A percentile compares a stretch with the other conserved stretches of the same genome.
Evolutionary conservation across 177 flowering plant genomes (phyloP).

Genomic region (Vitis hybrid): DNA sequence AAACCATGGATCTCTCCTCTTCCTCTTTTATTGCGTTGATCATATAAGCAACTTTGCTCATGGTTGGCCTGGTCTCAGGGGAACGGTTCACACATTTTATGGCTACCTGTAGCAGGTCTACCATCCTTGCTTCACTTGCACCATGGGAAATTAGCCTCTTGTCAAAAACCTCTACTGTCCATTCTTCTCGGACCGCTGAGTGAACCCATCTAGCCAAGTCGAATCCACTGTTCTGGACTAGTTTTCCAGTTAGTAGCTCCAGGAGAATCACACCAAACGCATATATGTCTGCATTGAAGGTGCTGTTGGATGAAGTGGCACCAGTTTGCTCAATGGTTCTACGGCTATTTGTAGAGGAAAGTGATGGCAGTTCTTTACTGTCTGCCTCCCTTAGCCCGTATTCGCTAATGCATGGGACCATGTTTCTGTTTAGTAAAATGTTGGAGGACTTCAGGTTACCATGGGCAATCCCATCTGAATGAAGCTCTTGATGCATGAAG

Average conservation of each 20-base stretch:
- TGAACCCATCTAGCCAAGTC: conserved; percentile 63
- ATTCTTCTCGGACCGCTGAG: conserved; percentile 59
- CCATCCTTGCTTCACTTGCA: conserved; percentile 65
- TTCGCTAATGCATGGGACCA: conserved; percentile 66
- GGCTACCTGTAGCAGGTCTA: conserved; percentile 58
- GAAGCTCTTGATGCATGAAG: conserved; percentile 54
- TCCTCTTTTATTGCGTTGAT: conserved; percentile 48
- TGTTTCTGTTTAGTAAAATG: conserved; percentile 48
- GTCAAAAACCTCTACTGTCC: conserved; percentile 73
- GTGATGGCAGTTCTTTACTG: conserved; percentile 12
- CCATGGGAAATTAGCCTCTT: conserved; percentile 42
- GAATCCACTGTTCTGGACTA: conserved; percentile 40
- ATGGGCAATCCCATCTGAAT: conserved; percentile 44
- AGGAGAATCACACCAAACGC: conserved; percentile 58
- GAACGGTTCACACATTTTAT: conserved; percentile 48
- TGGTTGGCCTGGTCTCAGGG: conserved; percentile 53
- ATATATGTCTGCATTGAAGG: conserved; percentile 48
- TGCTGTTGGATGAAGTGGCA: not conserved
- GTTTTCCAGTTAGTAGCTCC: conserved; percentile 68
- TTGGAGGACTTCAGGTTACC: conserved; percentile 74
- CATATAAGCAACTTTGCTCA: conserved; percentile 44
- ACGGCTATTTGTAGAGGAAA: not conserved
- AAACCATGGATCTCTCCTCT: conserved; percentile 47
- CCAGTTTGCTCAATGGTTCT: not conserved
- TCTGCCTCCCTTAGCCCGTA: conserved; percentile 52